These are phyloP conservation scores for Cardamine resedifolia DNA, from an alignment of 345 rosid species.

Conservation along the genomic window DNA sequence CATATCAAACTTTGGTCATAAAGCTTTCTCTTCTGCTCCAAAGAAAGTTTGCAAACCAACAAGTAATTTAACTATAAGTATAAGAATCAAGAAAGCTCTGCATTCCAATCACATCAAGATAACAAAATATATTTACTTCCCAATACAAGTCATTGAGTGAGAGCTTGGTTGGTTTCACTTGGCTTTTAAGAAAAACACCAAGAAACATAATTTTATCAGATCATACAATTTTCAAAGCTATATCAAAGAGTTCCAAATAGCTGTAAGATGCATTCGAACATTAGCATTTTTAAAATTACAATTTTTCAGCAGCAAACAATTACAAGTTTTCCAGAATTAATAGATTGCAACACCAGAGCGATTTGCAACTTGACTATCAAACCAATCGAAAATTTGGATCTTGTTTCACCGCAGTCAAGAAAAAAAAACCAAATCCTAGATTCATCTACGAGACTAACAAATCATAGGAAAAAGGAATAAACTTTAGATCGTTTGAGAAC, in stretches of 20 bases:
- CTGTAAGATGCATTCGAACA: constrained; percentile 10
- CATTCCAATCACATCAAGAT: neutral
- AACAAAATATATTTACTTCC: neutral
- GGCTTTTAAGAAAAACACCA: neutral
- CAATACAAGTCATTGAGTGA: neutral
- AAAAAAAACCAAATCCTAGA: neutral
- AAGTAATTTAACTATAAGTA: neutral
- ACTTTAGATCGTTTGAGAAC: neutral
- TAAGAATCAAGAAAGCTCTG: neutral
- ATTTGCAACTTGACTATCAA: neutral
- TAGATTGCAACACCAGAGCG: neutral
- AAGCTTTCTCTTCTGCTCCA: neutral
- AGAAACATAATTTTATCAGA: neutral
- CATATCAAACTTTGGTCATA: neutral
- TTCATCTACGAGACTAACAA: constrained; percentile 1
- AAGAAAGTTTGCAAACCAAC: neutral
- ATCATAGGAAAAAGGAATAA: neutral
- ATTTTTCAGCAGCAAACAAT: neutral
- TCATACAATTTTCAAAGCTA: neutral
- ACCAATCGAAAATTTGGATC: neutral
- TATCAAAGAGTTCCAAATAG: neutral
- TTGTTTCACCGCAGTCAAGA: neutral
- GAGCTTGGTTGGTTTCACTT: neutral
- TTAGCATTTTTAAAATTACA: neutral
- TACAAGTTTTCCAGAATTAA: neutral